phyloP scores from a whole-genome alignment of 352 stramenopile species.

The Globisporangium megalacanthum region DNA sequence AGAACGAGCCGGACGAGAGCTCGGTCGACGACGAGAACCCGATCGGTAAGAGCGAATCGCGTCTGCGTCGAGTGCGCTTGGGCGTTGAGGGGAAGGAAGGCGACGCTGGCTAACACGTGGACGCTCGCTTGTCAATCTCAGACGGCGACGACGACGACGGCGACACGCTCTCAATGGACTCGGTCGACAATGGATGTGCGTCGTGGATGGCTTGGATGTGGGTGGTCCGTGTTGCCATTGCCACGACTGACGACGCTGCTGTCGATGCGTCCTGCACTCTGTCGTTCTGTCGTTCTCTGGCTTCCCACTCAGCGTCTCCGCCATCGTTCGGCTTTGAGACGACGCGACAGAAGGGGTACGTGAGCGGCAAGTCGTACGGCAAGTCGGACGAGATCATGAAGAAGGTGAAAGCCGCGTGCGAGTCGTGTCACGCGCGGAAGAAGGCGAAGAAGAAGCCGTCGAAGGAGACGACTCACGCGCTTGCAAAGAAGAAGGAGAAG shows the following conservation, averaged over 20 bases:
- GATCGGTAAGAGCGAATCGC: slow-evolving; percentile 3
- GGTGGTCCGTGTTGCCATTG: not conserved
- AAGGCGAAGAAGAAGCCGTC: slow-evolving; percentile 4
- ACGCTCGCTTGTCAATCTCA: not conserved
- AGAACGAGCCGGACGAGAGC: slow-evolving; percentile 11
- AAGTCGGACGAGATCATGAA: slow-evolving; percentile 16
- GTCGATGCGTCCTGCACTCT: no score
- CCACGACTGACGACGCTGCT: not conserved
- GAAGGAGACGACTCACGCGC: no score
- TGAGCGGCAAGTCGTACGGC: slow-evolving; percentile 13
- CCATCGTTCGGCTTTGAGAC: slow-evolving; percentile 6
- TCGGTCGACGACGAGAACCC: slow-evolving; percentile 15
- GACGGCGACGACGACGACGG: slow-evolving; percentile 21
- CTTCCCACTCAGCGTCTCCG: not conserved
- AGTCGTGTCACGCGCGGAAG: slow-evolving; percentile 7
- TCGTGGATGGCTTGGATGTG: not conserved
- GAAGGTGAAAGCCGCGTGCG: slow-evolving; percentile 10
- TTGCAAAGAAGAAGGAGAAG: not conserved
- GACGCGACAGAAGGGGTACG: slow-evolving; percentile 4
- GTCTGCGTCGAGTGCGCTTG: not conserved
- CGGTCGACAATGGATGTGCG: slow-evolving; percentile 7
- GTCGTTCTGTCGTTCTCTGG: not conserved
- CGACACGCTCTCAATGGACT: slow-evolving; percentile 10
- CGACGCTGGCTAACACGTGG: not conserved
- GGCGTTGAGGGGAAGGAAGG: not conserved